Evolutionary conservation across 2,329 filamentous ascomycete genomes (phyloP).

Genomic region (Trichoderma citrinoviride): DNA sequence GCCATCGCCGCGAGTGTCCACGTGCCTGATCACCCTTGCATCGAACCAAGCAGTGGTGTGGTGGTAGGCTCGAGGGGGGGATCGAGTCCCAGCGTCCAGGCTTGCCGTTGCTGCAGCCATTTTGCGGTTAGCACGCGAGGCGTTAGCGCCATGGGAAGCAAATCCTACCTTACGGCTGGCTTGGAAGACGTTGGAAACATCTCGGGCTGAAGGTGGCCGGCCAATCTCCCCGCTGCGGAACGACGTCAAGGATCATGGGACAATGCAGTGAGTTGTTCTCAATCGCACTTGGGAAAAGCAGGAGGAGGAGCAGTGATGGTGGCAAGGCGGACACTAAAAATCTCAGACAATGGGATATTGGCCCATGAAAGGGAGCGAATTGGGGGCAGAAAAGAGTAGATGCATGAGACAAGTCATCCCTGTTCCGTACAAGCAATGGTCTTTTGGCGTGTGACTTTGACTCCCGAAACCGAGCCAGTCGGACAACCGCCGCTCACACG

Average conservation of each 20-base stretch:
- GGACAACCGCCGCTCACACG: slow-evolving; percentile 10
- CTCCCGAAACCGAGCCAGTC: slow-evolving; percentile 5
- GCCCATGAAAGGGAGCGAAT: not conserved
- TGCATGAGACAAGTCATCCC: slow-evolving; percentile 10
- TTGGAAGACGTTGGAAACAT: not conserved
- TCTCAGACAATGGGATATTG: not conserved
- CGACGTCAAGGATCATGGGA: not conserved
- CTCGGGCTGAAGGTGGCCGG: not conserved
- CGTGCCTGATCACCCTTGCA: slow-evolving; percentile 20
- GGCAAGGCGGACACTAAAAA: slow-evolving; percentile 2
- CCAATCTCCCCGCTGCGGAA: slow-evolving; percentile 2
- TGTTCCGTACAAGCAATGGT: not conserved
- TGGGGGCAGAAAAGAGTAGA: slow-evolving; percentile 2
- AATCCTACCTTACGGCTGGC: not conserved
- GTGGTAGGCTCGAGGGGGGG: not conserved
- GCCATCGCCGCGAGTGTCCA: slow-evolving; percentile 14
- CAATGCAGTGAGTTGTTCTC: not conserved
- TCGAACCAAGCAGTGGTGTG: slow-evolving; percentile 1
- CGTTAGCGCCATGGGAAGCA: slow-evolving; percentile 14
- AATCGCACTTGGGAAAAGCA: not conserved
- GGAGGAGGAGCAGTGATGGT: too few relatives aligned
- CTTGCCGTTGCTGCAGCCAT: slow-evolving; percentile 2
- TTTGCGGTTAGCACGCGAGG: slow-evolving; percentile 3
- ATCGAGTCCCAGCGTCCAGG: not conserved
- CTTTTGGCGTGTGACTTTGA: not conserved